A percentile compares a stretch with the other conserved stretches of the same genome.
Evolutionary conservation across 176 grass and related monocot genomes (phyloP).

Genomic region (Musa acuminata): DNA sequence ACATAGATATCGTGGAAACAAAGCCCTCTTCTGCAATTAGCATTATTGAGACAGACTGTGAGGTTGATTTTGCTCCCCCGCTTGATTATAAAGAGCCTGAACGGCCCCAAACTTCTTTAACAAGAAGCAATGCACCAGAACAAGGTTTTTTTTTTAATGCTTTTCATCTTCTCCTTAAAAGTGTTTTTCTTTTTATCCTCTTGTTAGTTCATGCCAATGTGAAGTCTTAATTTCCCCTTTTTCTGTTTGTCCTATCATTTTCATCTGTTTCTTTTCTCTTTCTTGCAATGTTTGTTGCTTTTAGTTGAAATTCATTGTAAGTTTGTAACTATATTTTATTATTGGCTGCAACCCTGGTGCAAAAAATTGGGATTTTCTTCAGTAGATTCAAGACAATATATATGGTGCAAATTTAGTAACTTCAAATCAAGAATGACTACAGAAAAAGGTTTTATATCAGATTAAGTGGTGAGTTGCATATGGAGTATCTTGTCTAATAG

Average conservation of each 20-base stretch:
- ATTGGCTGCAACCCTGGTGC: not conserved
- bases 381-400: too few relatives aligned
- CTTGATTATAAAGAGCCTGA: conserved; percentile 91
- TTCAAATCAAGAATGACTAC: too few relatives aligned
- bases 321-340: not conserved
- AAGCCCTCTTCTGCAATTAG: conserved; percentile 86
- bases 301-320: not conserved
- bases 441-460: too few relatives aligned
- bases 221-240: not conserved
- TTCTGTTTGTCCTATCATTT: not conserved
- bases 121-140: conserved; percentile 21
- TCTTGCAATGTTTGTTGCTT: not conserved
- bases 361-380: not conserved
- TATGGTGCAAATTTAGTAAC: too few relatives aligned
- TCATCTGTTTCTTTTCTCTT: not conserved
- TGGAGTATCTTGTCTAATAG: too few relatives aligned
- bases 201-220: not conserved
- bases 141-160: conserved; percentile 27
- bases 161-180: not conserved
- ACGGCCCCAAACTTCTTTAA: conserved; percentile 37
- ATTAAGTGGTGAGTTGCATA: too few relatives aligned
- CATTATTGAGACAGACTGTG: conserved; percentile 98
- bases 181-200: not conserved
- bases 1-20: conserved; percentile 97
- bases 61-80: conserved; percentile 98